These are phyloP conservation scores for Lichtheimia ornata DNA, from an alignment of 371 early-diverging fungal species.

Conservation along the genomic window DNA sequence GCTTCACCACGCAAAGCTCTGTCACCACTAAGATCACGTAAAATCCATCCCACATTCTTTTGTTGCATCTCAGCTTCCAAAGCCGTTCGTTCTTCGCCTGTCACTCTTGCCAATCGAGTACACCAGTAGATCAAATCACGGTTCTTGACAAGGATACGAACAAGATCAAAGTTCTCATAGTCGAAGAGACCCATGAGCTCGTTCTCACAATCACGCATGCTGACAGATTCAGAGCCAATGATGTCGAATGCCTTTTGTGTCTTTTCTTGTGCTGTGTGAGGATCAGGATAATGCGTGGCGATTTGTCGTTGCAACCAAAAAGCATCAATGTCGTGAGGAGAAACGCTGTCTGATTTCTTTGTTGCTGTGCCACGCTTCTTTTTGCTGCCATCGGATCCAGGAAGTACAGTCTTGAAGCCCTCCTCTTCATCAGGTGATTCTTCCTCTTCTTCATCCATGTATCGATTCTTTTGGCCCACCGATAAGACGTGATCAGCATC, in stretches of 20 bases:
- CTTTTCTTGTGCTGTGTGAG: conserved; percentile 86
- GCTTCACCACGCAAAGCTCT: conserved; percentile 72
- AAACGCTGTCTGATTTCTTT: conserved; percentile 37
- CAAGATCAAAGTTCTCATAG: conserved; percentile 92
- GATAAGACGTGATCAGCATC: conserved; percentile 9
- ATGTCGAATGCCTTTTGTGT: conserved; percentile 76
- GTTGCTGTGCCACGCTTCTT: conserved; percentile 25
- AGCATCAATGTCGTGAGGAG: conserved; percentile 90
- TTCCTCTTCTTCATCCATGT: conserved; percentile 31
- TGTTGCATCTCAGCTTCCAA: conserved; percentile 75
- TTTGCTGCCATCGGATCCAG: conserved; percentile 45
- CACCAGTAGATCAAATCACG: conserved; percentile 92
- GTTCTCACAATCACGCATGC: conserved; percentile 90
- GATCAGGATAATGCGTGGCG: conserved; percentile 79
- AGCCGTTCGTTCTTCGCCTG: conserved; percentile 50
- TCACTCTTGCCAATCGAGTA: conserved; percentile 81
- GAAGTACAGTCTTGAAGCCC: conserved; percentile 57
- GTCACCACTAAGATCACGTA: conserved; percentile 68
- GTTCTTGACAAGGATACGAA: conserved; percentile 84
- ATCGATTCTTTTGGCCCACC: conserved; percentile 5
- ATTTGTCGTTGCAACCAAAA: conserved; percentile 96
- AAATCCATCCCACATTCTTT: conserved; percentile 69
- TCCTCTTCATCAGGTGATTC: conserved; percentile 47
- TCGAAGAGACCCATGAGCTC: conserved; percentile 92
- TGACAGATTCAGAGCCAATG: conserved; percentile 63